Evolutionary conservation across 192 early-diverging fungal genomes (phyloP).

Genomic region (Spizellomyces sp.): DNA sequence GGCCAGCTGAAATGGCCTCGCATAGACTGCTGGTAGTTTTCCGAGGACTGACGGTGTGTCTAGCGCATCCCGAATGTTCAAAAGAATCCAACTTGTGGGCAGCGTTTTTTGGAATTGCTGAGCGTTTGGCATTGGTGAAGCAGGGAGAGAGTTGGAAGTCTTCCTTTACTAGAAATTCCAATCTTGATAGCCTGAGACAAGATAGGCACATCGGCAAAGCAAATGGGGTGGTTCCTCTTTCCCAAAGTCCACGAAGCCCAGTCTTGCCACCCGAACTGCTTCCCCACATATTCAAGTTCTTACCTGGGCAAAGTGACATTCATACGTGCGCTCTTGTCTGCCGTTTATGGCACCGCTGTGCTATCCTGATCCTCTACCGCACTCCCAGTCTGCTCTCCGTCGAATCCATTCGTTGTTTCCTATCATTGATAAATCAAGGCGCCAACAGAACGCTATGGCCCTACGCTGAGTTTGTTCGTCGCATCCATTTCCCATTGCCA

Average conservation of each 20-base stretch:
- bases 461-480: conserved; percentile 7
- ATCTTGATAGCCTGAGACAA: not conserved
- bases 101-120: conserved; percentile 7
- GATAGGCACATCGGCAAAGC: not conserved
- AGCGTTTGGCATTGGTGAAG: not conserved
- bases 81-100: not conserved
- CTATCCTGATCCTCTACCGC: conserved; percentile 12
- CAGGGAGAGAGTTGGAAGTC: not conserved
- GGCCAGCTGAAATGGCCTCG: too few species aligned
- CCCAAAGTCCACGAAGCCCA: not conserved
- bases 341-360: conserved; percentile 16
- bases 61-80: too few species aligned
- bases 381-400: not conserved
- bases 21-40: too few species aligned
- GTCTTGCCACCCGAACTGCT: conserved; percentile 28
- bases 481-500: conserved; percentile 9
- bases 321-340: conserved; percentile 12
- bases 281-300: conserved; percentile 17
- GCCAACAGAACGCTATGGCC: conserved; percentile 1
- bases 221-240: not conserved
- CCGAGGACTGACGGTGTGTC: too few species aligned
- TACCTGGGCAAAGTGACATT: conserved; percentile 1
- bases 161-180: not conserved
- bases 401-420: not conserved
- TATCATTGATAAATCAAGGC: not conserved